Evolutionary conservation across 73 alveolate genomes (phyloP).

Genomic region (Paramecium octaurelia): DNA sequence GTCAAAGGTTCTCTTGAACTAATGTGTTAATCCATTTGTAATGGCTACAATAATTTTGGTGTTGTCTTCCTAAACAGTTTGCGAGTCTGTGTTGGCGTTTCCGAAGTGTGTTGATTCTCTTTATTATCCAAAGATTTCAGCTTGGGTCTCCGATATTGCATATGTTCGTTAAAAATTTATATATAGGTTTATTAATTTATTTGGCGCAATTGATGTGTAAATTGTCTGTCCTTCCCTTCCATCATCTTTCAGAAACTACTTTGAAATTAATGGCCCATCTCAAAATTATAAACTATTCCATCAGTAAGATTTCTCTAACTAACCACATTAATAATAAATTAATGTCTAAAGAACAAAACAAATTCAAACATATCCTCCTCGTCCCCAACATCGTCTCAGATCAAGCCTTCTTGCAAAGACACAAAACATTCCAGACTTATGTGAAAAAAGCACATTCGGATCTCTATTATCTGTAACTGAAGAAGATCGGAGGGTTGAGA

Average conservation of each 20-base stretch:
- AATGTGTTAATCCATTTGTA: neutral
- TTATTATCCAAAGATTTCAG: slow-evolving; percentile 33
- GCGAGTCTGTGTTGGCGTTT: neutral
- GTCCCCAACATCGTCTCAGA: neutral
- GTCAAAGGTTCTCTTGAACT: slow-evolving; percentile 26
- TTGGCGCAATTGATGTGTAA: neutral
- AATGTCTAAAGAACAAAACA: neutral
- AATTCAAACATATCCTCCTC: neutral
- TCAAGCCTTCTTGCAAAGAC: neutral
- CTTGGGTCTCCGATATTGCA: neutral
- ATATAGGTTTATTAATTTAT: neutral
- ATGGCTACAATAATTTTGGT: slow-evolving; percentile 2
- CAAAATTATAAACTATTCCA: neutral
- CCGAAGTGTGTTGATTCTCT: slow-evolving; percentile 36
- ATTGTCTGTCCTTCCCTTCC: neutral
- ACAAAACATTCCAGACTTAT: neutral
- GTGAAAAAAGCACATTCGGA: slow-evolving; percentile 4
- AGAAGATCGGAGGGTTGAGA: neutral
- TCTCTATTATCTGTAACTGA: neutral
- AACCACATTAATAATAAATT: neutral
- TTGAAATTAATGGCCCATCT: neutral
- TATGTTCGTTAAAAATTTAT: slow-evolving; percentile 3
- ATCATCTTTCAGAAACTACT: neutral
- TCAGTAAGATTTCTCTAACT: neutral
- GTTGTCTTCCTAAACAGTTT: neutral